A percentile compares a stretch with the other conserved stretches of the same genome.
Evolutionary conservation across 805 yeast genomes (phyloP).

Genomic region (Saturnispora serradocipensis): DNA sequence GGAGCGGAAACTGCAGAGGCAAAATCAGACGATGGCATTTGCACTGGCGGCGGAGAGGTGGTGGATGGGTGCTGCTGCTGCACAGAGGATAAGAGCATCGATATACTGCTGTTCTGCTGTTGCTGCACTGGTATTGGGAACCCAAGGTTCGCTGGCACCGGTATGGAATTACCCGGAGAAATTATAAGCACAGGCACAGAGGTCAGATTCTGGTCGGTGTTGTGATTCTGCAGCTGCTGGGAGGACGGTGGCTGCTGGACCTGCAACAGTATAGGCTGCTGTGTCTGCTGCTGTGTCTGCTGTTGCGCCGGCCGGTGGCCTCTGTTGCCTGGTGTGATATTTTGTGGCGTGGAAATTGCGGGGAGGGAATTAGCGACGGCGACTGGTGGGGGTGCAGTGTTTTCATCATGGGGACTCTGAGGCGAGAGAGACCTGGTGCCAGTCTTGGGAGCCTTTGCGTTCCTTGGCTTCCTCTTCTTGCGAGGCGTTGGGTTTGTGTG

Average conservation of each 20-base stretch:
- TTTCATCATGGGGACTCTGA: conserved; percentile 2
- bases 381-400: neutral
- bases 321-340: conserved; percentile 2
- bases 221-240: neutral
- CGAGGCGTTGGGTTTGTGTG: conserved; percentile 64
- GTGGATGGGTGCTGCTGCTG: neutral
- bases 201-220: neutral
- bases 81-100: neutral
- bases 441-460: conserved; percentile 7
- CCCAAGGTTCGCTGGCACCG: conserved; percentile 5
- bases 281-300: conserved; percentile 6
- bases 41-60: neutral
- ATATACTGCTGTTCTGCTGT: neutral
- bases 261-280: conserved; percentile 10
- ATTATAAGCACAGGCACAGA: neutral
- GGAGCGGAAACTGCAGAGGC: neutral
- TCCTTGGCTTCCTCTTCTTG: conserved; percentile 36
- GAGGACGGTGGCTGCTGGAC: conserved; percentile 2
- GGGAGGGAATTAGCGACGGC: neutral
- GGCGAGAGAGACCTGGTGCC: neutral
- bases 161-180: neutral
- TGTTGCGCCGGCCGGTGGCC: conserved; percentile 11
- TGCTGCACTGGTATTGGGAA: neutral
- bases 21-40: conserved; percentile 1
- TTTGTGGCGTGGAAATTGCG: conserved; percentile 3